Conservation (phyloP, 805 yeast genomes). For the Cyberlindnera euphorbiae region DNA sequence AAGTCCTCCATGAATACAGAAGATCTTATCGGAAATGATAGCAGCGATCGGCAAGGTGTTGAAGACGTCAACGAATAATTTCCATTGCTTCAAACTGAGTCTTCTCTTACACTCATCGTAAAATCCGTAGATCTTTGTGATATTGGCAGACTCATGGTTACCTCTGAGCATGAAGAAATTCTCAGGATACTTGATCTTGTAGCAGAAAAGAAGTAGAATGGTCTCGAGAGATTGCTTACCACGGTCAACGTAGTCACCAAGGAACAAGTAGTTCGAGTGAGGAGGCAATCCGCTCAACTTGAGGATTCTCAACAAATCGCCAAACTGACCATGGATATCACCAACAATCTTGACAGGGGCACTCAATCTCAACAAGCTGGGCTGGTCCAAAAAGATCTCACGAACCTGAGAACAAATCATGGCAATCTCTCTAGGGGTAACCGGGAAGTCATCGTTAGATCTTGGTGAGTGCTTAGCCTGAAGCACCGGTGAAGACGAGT, state of each 20-base stretch:
- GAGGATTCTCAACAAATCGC: slow-evolving; percentile 84
- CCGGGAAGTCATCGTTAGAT: slow-evolving; percentile 18
- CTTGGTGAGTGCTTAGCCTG: slow-evolving; percentile 17
- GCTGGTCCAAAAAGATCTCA: slow-evolving; percentile 85
- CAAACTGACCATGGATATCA: slow-evolving; percentile 96
- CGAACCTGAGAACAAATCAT: slow-evolving; percentile 81
- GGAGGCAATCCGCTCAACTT: slow-evolving; percentile 98
- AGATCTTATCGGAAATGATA: slow-evolving; percentile 89
- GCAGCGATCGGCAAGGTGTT: slow-evolving; percentile 95
- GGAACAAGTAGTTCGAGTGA: slow-evolving; percentile 79
- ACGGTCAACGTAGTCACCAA: slow-evolving; percentile 97
- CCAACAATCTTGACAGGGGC: slow-evolving; percentile 83
- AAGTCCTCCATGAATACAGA: slow-evolving; percentile 82
- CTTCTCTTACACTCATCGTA: slow-evolving; percentile 97
- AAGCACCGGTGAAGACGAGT: slow-evolving; percentile 10
- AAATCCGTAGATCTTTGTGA: slow-evolving; percentile 94
- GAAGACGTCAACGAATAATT: slow-evolving; percentile 87
- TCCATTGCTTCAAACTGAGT: slow-evolving; percentile 90
- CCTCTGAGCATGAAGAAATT: slow-evolving; percentile 91
- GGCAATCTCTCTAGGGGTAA: slow-evolving; percentile 56
- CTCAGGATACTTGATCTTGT: slow-evolving; percentile 94
- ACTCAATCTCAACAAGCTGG: slow-evolving; percentile 75
- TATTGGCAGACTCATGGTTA: slow-evolving; percentile 96
- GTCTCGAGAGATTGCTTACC: slow-evolving; percentile 97
- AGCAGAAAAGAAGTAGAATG: slow-evolving; percentile 78